A percentile compares a stretch with the other conserved stretches of the same genome.
Evolutionary conservation across 148 eudicot species (phyloP).

Genomic region (Spergularia marina): DNA sequence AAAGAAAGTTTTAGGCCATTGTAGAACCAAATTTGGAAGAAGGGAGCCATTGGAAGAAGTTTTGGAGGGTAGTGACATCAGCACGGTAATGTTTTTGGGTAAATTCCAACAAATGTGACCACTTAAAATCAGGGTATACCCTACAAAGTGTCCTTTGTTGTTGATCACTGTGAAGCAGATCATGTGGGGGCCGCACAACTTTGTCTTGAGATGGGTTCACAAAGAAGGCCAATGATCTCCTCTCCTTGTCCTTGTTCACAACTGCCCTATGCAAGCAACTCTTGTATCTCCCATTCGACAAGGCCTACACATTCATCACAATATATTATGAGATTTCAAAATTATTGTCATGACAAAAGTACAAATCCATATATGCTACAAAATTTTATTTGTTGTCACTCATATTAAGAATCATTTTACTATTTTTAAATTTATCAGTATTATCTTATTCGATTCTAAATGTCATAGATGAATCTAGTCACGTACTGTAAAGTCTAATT

Average conservation of each 20-base stretch:
- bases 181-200: constrained; percentile 40
- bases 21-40: constrained; percentile 13
- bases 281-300: constrained; percentile 46
- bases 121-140: constrained; percentile 47
- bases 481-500: too few species aligned
- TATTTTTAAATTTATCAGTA: too few species aligned
- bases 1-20: background rate
- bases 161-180: constrained; percentile 20
- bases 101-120: constrained; percentile 41
- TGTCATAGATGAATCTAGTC: too few species aligned
- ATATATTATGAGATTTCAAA: background rate
- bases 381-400: too few species aligned
- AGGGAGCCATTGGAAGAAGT: constrained; percentile 37
- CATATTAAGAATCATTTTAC: too few species aligned
- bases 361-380: too few species aligned
- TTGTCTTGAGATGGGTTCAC: constrained; percentile 45
- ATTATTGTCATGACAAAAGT: too few species aligned
- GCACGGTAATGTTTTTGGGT: constrained; percentile 48
- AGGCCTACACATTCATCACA: constrained; percentile 24
- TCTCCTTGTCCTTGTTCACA: constrained; percentile 39
- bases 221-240: constrained; percentile 43
- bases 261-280: constrained; percentile 51
- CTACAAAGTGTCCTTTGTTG: constrained; percentile 23
- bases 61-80: constrained; percentile 39
- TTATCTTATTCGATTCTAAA: too few species aligned